Conservation (phyloP, 345 rosid species). For the Garcia nutans region DNA sequence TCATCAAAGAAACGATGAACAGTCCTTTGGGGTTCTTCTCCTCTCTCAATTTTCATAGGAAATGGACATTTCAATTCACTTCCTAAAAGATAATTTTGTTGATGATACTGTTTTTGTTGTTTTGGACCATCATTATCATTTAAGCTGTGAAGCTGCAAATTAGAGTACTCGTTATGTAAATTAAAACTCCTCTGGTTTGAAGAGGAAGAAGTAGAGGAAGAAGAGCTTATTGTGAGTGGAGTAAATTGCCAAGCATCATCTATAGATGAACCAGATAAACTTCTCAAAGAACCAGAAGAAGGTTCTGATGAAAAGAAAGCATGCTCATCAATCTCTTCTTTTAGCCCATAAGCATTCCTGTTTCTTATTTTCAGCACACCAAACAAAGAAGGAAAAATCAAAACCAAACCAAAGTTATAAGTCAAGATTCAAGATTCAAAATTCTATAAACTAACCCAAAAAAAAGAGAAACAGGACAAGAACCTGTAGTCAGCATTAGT, state of each 20-base stretch:
- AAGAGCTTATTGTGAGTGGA: slow-evolving; percentile 52
- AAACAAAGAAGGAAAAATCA: background rate
- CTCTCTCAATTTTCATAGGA: slow-evolving; percentile 40
- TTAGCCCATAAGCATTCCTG: slow-evolving; percentile 52
- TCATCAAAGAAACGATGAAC: slow-evolving; percentile 88
- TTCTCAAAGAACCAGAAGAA: slow-evolving; percentile 56
- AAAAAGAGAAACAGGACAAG: background rate
- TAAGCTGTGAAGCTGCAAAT: slow-evolving; percentile 54
- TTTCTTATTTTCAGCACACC: slow-evolving; percentile 28
- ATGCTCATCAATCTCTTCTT: slow-evolving; percentile 58
- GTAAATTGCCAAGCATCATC: slow-evolving; percentile 68
- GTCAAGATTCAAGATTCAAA: background rate
- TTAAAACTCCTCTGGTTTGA: slow-evolving; percentile 45
- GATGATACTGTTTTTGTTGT: slow-evolving; percentile 36
- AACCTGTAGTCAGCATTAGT: slow-evolving; percentile 55
- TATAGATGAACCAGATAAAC: slow-evolving; percentile 52
- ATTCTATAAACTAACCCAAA: background rate
- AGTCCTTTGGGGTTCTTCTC: slow-evolving; percentile 58
- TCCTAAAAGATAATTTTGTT: slow-evolving; percentile 32
- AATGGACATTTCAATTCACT: slow-evolving; percentile 35
- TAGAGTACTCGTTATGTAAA: slow-evolving; percentile 48
- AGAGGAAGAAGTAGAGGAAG: slow-evolving; percentile 44
- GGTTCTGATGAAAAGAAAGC: slow-evolving; percentile 73
- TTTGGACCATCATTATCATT: slow-evolving; percentile 24
- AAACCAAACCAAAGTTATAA: background rate